Evolutionary conservation across 306 rosid species (phyloP).

Genomic region (Corylus avellana): DNA sequence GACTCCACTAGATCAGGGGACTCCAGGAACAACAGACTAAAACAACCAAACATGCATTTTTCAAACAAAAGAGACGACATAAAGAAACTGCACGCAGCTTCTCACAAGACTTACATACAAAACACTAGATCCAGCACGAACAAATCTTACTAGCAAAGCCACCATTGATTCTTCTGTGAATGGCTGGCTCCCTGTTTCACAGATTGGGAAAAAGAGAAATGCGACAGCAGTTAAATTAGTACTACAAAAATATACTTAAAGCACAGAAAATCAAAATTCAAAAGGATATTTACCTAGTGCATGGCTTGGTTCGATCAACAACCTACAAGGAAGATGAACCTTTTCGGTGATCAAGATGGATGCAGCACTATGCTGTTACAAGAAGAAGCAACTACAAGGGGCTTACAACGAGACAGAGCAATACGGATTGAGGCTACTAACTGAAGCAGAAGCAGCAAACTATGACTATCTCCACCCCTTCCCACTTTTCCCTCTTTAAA

Average conservation of each 20-base stretch:
- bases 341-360: conserved; percentile 23
- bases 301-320: conserved; percentile 47
- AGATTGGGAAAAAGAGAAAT: background rate
- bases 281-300: conserved; percentile 44
- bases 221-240: background rate
- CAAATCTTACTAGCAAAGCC: background rate
- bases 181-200: conserved; percentile 49
- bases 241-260: background rate
- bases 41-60: background rate
- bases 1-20: background rate
- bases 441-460: conserved; percentile 31
- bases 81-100: conserved; percentile 6
- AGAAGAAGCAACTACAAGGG: conserved; percentile 12
- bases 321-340: conserved; percentile 31
- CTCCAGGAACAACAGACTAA: background rate
- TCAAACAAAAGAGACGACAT: background rate
- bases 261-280: background rate
- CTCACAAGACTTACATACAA: background rate
- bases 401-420: conserved; percentile 3
- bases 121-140: background rate
- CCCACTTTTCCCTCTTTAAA: conserved; percentile 68
- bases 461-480: conserved; percentile 35
- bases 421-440: conserved; percentile 28
- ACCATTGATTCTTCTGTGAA: conserved; percentile 20
- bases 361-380: conserved; percentile 19